Evolutionary conservation across 768 basidiomycete species (phyloP), one percentile per base, ranked within the genome.

Genomic region (Tylopilus rubrobrunneus): DNA sequence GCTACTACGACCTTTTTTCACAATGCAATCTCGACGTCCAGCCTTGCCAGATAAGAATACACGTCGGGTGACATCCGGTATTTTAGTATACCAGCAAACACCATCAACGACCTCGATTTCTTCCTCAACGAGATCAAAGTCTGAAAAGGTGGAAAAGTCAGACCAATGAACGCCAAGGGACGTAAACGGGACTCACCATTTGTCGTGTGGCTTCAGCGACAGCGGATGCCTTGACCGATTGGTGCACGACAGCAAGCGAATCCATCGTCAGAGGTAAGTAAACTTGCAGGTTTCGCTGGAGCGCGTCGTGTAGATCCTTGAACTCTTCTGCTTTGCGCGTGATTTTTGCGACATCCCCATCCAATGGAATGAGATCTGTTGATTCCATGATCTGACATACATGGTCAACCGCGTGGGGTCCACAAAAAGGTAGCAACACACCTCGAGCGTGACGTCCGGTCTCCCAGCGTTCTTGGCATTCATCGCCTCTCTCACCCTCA

Each of bases 191-290:
- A 34, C 82, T 53, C 56, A 91, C 89, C 78, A 86, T 80, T 62
- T 94, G 87, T 58, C 88, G 77, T 2, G 83, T 86, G 37, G 82
- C 80, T 63, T 96, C 93, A 12, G 86, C 80, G 21, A 82, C 83
- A 41, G 78, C 73, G 28, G 87, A 85, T 11, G 76, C 73, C 69
- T 96, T 96, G 53, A 84, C 74, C 53, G 80, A 82, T 52, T 86
- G 86, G 61, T 96, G 89, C 15, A 95, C 81, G 14, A 80, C 84
- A 46, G 89, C 87, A 27, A 98, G 82, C 28, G 87, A 83, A 65
- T 94, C 92, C 97, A 98, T 99, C 21, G 92, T 88, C 37, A 93
- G 80, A 33, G 89, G 82, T 46, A 98, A 78, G 68, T 97, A 89
- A 2, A 83, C 81, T 62, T 92, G 92, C 68, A 98, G 71, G 73